Base-by-base conservation (phyloP, 345 rosid species). In the Citrus maxima region DNA sequence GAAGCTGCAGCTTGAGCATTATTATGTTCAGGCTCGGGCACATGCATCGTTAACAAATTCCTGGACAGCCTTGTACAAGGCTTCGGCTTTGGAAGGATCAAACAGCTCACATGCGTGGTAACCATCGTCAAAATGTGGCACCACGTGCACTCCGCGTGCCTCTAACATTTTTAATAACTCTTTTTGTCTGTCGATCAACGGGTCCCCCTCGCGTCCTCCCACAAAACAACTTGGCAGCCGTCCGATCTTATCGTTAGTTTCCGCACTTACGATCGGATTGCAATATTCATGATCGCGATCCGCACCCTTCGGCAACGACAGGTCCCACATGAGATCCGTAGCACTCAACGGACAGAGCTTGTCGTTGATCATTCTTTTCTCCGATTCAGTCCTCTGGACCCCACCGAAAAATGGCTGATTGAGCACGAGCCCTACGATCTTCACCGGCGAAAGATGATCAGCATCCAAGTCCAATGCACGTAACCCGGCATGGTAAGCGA, bases 271-370 rank as follows among this genome's bases (percentile, higher is more conserved):
- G 35, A 79, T 74, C 14, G 94, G 98, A 68, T 95, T 91, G 72
- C 93, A 82, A 64, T 86, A 93, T 80, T 87, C 91, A 71, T 92
- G 99, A 65, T 91, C 96, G 1, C 98, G 93, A 66, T 90, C 90
- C 1, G 88, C 92, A 10, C 83, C 95, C 34, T 80, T 6, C 0
- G 98, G 97, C 80, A 95, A 76, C 10, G 95, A 85, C 21, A 93
- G 90, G 0, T 86, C 84, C 99, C 97, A 93, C 77, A 89, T 66
- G 40, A 91, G 86, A 42, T 95, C 95, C 13, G 80, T 81, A 0
- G 86, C 93, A 0, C 85, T 49, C 80, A 88, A 61, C 4, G 99
- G 97, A 63, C 92, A 13, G 61, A 93, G 80, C 77, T 73, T 64
- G 59, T 93, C 97, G 72, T 90, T 64, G 54, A 38, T 74, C 2